Conservation (phyloP, 2,329 filamentous ascomycete species). For the Thielaviopsis euricoi region DNA sequence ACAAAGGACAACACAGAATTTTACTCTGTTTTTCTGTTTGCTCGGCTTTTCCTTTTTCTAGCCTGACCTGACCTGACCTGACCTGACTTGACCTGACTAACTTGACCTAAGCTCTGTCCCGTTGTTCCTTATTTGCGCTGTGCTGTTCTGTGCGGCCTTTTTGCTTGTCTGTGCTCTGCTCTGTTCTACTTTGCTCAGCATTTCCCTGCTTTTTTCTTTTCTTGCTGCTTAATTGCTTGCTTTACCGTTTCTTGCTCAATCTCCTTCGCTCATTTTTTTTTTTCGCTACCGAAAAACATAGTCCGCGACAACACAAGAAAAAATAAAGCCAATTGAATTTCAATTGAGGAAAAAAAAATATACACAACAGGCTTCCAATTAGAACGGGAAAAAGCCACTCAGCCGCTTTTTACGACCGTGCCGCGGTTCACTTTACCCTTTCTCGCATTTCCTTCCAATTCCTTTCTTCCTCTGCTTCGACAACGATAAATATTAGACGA, state of each 20-base stretch:
- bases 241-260: background rate
- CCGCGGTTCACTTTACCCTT: background rate
- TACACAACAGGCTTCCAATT: background rate
- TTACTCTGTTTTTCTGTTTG: background rate
- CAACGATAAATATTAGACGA: background rate
- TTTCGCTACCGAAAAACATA: background rate
- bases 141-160: background rate
- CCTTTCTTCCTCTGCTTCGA: background rate
- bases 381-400: too few species aligned
- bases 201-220: background rate
- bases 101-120: background rate
- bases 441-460: background rate
- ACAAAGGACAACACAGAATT: background rate
- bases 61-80: background rate
- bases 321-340: background rate
- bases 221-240: background rate
- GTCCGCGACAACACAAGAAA: background rate
- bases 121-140: background rate
- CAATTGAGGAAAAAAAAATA: background rate
- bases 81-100: background rate
- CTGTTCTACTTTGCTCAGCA: background rate
- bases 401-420: too few species aligned
- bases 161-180: background rate
- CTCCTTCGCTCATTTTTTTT: background rate
- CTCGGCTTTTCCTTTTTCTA: background rate